Conservation (phyloP, 805 yeast genomes). For the Wickerhamomyces subpelliculosus region DNA sequence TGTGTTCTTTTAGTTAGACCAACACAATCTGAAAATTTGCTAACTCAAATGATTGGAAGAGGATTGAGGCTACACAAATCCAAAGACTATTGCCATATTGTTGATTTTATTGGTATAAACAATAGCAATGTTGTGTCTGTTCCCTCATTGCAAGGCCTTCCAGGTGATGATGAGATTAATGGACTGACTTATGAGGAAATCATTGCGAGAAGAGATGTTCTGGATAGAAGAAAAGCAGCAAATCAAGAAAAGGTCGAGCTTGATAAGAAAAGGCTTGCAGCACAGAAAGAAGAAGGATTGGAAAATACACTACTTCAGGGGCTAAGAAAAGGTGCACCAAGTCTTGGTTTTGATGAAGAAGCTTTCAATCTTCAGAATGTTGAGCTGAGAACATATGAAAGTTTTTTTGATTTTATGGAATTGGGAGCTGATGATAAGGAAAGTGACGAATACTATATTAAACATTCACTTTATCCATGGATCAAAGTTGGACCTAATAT, state of each 20-base stretch:
- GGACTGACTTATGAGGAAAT: slow-evolving; percentile 28
- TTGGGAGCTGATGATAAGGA: slow-evolving; percentile 1
- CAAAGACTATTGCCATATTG: slow-evolving; percentile 62
- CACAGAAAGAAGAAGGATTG: slow-evolving; percentile 5
- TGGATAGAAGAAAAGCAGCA: slow-evolving; percentile 13
- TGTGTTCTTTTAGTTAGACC: slow-evolving; percentile 75
- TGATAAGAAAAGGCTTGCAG: slow-evolving; percentile 2
- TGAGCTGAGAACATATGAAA: slow-evolving; percentile 27
- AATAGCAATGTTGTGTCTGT: slow-evolving; percentile 47
- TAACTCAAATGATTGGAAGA: slow-evolving; percentile 87
- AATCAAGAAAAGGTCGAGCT: slow-evolving; percentile 5
- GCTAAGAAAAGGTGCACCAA: slow-evolving; percentile 4
- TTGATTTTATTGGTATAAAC: slow-evolving; percentile 68
- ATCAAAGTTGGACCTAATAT: slow-evolving; percentile 22
- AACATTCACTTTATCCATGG: slow-evolving; percentile 28
- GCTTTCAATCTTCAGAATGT: slow-evolving; percentile 18
- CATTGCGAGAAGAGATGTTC: slow-evolving; percentile 18
- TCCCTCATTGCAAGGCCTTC: slow-evolving; percentile 41
- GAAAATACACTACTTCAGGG: too few species aligned
- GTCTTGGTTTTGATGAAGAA: slow-evolving; percentile 12
- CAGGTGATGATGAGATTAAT: slow-evolving; percentile 17
- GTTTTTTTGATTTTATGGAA: slow-evolving; percentile 27
- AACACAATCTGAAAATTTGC: slow-evolving; percentile 62
- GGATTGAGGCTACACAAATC: slow-evolving; percentile 63
- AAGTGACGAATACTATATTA: slow-evolving; percentile 4